Conservation (phyloP, 352 stramenopile genomes). For the Globisporangium cylindrosporum region DNA sequence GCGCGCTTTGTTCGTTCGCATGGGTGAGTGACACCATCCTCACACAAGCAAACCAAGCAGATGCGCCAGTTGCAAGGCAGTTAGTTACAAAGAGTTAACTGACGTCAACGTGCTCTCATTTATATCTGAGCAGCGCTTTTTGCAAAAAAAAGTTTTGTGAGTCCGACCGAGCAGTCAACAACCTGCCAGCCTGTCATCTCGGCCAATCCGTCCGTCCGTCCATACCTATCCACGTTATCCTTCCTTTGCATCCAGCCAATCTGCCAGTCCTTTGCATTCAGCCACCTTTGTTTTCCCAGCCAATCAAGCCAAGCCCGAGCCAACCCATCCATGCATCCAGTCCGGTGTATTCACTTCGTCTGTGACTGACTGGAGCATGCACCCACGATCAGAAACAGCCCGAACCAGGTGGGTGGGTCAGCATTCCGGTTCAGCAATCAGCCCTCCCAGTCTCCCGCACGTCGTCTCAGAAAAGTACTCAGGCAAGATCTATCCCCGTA, state of each 20-base stretch:
- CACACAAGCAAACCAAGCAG: background rate
- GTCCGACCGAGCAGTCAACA: background rate
- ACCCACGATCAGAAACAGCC: background rate
- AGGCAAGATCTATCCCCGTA: background rate
- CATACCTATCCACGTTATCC: background rate
- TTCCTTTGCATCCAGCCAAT: too few species aligned
- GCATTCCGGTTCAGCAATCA: background rate
- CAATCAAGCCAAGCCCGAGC: background rate
- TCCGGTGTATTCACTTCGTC: background rate
- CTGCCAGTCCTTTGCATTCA: background rate
- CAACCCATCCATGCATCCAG: background rate
- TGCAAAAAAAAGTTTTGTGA: background rate
- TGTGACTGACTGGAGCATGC: too few species aligned
- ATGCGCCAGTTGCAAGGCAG: too few species aligned
- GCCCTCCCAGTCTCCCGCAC: background rate
- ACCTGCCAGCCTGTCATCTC: too few species aligned
- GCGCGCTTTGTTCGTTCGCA: background rate
- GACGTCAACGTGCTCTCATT: too few species aligned
- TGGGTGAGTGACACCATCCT: background rate
- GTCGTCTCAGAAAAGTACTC: background rate
- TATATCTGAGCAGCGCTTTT: background rate
- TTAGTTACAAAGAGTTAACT: background rate
- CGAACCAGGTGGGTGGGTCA: background rate
- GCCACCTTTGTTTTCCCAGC: too few species aligned
- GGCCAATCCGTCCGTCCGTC: background rate